Base-by-base conservation (phyloP, 441 rosid species). In the Syzygium syzygioides region DNA sequence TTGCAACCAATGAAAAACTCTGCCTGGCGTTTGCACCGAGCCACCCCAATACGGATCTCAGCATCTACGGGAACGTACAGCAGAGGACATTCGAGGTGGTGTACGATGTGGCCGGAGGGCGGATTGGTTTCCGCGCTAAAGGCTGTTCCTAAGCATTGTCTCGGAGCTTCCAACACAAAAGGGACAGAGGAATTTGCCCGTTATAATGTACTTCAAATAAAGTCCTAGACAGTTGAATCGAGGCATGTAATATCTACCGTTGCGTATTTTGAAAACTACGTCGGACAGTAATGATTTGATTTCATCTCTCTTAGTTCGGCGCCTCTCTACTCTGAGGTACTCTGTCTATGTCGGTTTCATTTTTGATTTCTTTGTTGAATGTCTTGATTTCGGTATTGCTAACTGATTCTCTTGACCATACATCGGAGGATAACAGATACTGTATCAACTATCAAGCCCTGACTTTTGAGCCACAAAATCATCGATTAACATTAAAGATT, bases 41-140 rank as follows among this genome's bases (percentile, higher is more conserved):
- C n/a, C n/a, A 79, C 14, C 15, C 7, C 7, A 54, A 79, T 26
- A 32, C 55, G 7, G 55, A 28, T 15, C 23, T 87, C 20, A 15
- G 48, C 25, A 80, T 87, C 19, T 80, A 79, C 19, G 89, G 86
- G 37, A 59, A 55, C 76, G 57, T 80, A 68, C 59, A 80, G 79
- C 57, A 79, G 86, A 80, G 53, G 66, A 37, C 86, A 26, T 87
- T 79, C 26, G 89, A 87, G 89, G 86, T 80, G 8, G 86, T 32
- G 18, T 87, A 87, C 34, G 86, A 87, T n/a, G 55, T 80, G 41
- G 89, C 28, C 2, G 86, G 54, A 45, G 34, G 50, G 30, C 45
- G n/a, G 55, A 41, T 87, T 60, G 89, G 76, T 18, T 79, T 57
- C n/a, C 23, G 41, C n/a, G 55, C 89, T 23, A 80, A 79, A 18